Base-by-base conservation (phyloP, 2,329 filamentous ascomycete genomes). In the Xylariaceae sp. region DNA sequence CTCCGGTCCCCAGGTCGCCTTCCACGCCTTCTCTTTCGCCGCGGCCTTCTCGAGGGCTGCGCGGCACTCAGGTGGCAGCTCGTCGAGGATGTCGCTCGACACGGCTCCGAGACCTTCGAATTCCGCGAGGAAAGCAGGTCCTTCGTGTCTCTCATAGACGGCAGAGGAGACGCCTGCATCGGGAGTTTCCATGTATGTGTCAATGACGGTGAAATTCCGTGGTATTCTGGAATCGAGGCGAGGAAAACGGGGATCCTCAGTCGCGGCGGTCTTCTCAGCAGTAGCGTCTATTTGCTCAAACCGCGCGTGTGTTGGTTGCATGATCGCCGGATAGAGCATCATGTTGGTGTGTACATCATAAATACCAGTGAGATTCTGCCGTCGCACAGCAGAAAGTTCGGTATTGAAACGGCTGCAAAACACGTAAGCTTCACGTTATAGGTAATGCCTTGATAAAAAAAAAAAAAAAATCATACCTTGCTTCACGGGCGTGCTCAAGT, bases 341-440 rank as follows among this genome's bases (percentile, higher is more conserved):
- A 79, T 69, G 65, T 98, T 98, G 43, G 93, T 97, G 69, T 97
- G 91, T 21, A 92, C 83, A 59, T 98, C 91, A 67, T 97, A 97
- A 43, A 92, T 79, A 39, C 93, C 93, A 20, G 79, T 69, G 7
- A 85, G 73, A 55, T 86, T 93, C 35, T 76, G 70, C 49, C 77
- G 79, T 44, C 93, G 86, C 43, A 83, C 74, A 14, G 78, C 76
- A 25, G 82, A 77, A 48, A 97, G 78, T 16, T 76, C 72, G 17
- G 86, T 77, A 67, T 97, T 98, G 73, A 93, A 97, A 38, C 82
- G 82, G 64, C 92, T 96, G 54, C 12, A 52, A 16, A 34, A n/a
- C 19, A 33, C 19, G 40, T 41, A 7, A 48, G 47, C 29, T 38
- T 39, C 22, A 29, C 21, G n/a, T n/a, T n/a, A n/a, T n/a, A n/a